Conservation (phyloP, 192 early-diverging fungal species). For the Piromyces sp. region DNA sequence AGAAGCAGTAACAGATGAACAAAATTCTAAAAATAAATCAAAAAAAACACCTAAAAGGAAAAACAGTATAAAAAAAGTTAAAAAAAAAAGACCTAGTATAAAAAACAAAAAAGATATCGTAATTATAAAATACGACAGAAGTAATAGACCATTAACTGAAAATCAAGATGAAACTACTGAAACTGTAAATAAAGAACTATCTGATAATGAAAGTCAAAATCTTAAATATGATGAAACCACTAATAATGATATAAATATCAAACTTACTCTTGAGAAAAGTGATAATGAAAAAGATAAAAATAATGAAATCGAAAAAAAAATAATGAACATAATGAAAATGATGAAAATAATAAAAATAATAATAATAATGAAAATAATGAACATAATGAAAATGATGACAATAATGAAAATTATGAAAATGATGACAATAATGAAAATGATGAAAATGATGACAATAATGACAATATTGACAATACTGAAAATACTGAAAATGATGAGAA, state of each 20-base stretch:
- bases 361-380: background rate
- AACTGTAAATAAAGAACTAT: no score
- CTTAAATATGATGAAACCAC: background rate
- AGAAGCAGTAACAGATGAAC: background rate
- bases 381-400: background rate
- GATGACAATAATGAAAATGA: background rate
- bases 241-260: background rate
- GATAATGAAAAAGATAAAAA: no score
- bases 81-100: background rate
- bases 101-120: background rate
- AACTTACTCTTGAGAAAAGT: no score
- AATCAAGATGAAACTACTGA: background rate
- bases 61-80: background rate
- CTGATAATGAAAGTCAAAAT: no score
- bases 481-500: background rate
- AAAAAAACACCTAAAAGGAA: background rate
- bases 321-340: background rate
- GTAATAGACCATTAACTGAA: background rate
- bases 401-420: background rate
- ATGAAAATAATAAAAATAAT: background rate
- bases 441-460: background rate
- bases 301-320: background rate
- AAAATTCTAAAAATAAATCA: background rate
- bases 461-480: background rate
- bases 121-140: background rate